Evolutionary conservation across 805 yeast species (phyloP).

Genomic region (Schizosaccharomyces japonicus): DNA sequence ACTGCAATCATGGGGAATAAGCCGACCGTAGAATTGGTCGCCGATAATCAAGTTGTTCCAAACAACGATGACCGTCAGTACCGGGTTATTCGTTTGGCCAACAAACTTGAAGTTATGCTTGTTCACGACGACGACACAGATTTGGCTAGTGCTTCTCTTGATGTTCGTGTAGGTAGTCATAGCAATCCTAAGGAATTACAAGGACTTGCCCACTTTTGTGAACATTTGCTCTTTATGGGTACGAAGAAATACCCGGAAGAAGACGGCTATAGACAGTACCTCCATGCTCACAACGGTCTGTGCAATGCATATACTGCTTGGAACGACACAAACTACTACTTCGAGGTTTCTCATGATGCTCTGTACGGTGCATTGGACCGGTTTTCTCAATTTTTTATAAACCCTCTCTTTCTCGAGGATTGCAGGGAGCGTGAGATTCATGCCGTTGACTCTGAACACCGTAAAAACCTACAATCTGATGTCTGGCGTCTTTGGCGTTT

Average conservation of each 20-base stretch:
- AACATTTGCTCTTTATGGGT: conserved; percentile 65
- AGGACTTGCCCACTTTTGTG: conserved; percentile 81
- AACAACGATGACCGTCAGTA: conserved; percentile 52
- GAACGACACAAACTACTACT: conserved; percentile 72
- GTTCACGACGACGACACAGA: conserved; percentile 54
- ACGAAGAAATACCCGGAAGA: conserved; percentile 53
- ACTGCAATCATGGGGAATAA: not conserved
- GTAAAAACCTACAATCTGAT: conserved; percentile 78
- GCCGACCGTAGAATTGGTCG: not conserved
- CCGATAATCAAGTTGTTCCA: not conserved
- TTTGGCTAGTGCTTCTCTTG: conserved; percentile 42
- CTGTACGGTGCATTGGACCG: conserved; percentile 76
- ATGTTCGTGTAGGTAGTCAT: conserved; percentile 61
- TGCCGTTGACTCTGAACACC: conserved; percentile 91
- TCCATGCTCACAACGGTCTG: conserved; percentile 66
- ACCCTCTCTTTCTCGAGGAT: conserved; percentile 47
- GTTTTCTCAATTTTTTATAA: conserved; percentile 74
- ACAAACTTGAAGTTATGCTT: conserved; percentile 44
- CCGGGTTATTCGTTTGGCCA: conserved; percentile 37
- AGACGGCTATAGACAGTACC: conserved; percentile 46
- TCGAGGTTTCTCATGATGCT: conserved; percentile 54
- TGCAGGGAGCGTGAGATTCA: conserved; percentile 79
- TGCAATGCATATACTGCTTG: conserved; percentile 84
- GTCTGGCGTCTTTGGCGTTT: conserved; percentile 72
- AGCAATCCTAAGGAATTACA: conserved; percentile 45